Conservation (phyloP, 2,329 filamentous ascomycete species). For the Dothistroma pini region DNA sequence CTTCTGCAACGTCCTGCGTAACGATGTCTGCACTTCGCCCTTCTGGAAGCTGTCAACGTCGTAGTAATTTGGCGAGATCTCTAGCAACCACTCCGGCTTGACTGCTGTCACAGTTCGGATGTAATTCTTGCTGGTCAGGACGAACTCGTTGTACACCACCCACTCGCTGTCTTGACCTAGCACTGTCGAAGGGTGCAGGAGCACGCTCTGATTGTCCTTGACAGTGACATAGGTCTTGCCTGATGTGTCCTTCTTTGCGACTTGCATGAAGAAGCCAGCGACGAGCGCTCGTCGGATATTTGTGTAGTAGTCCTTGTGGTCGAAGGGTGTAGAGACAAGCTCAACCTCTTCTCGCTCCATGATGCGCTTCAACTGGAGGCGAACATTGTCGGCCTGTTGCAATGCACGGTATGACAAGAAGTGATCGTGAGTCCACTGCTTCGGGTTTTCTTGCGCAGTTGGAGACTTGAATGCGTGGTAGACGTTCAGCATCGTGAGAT, state of each 20-base stretch:
- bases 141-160: conserved; percentile 98
- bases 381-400: conserved; percentile 90
- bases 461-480: conserved; percentile 93
- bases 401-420: conserved; percentile 87
- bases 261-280: conserved; percentile 98
- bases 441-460: conserved; percentile 66
- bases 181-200: conserved; percentile 91
- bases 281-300: conserved; percentile 93
- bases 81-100: conserved; percentile 90
- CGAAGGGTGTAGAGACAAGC: conserved; percentile 82
- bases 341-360: conserved; percentile 92
- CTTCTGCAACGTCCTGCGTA: conserved; percentile 38
- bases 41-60: conserved; percentile 77
- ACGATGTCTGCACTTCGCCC: conserved; percentile 73
- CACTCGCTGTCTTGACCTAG: conserved; percentile 86
- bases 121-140: conserved; percentile 97
- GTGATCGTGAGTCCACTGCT: conserved; percentile 95
- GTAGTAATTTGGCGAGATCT: conserved; percentile 92
- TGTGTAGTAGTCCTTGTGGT: conserved; percentile 95
- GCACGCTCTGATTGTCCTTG: conserved; percentile 91
- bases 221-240: conserved; percentile 93
- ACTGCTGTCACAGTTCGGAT: conserved; percentile 90
- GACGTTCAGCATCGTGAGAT: conserved; percentile 92
- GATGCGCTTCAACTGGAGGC: conserved; percentile 84
- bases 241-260: conserved; percentile 84